These are phyloP conservation scores for Alliaria petiolata DNA, from an alignment of 345 rosid species.

Conservation along the genomic window DNA sequence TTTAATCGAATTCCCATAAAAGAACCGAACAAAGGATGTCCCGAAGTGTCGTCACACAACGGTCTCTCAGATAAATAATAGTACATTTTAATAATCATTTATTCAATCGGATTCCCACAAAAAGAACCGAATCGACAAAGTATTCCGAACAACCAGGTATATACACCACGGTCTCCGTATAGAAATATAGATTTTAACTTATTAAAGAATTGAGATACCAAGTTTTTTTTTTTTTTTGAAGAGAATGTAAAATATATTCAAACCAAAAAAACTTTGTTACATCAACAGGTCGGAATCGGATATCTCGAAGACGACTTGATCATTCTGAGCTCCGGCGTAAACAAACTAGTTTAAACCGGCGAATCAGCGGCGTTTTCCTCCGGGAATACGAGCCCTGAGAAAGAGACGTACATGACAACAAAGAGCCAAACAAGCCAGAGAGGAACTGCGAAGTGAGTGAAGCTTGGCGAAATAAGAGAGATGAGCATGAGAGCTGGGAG, in stretches of 20 bases:
- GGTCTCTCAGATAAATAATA: too few species aligned
- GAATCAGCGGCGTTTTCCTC: background rate
- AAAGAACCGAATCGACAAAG: background rate
- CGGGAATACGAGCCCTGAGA: background rate
- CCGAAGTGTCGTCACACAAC: too few species aligned
- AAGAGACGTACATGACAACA: background rate
- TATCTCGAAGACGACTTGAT: background rate
- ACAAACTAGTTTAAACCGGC: background rate
- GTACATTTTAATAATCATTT: too few species aligned
- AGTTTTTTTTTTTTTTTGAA: too few species aligned
- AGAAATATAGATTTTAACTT: background rate
- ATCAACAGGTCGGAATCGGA: background rate
- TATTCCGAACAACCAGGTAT: background rate
- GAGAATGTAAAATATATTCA: too few species aligned
- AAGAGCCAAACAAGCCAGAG: constrained; percentile 10
- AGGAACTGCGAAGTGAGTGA: background rate
- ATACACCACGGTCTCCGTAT: background rate
- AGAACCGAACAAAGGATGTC: too few species aligned
- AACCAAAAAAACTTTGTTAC: too few species aligned
- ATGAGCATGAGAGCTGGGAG: constrained; percentile 1
- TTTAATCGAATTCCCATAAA: background rate
- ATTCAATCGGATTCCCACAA: too few species aligned
- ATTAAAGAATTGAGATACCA: background rate
- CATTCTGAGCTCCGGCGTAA: background rate
- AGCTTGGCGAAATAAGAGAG: background rate